Conservation (phyloP, 768 basidiomycete genomes). For the Rhizopogon vinicolor region DNA sequence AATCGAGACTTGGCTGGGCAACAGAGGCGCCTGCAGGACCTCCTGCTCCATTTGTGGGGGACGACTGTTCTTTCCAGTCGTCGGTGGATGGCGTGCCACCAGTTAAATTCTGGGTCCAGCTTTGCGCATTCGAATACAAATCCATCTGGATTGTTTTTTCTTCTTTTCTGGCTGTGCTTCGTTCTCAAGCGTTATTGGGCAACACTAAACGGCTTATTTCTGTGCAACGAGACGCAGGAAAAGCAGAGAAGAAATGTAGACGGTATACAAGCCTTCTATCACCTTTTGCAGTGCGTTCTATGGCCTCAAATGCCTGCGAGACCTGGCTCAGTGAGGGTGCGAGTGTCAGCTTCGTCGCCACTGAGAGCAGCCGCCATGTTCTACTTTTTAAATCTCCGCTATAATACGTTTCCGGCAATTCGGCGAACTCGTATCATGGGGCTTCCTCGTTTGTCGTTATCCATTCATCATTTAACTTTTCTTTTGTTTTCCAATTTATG, state of each 20-base stretch:
- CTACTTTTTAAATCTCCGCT: slow-evolving; percentile 21
- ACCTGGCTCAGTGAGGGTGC: slow-evolving; percentile 36
- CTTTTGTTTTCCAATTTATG: too few species aligned
- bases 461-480: too few species aligned
- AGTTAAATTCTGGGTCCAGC: slow-evolving; percentile 35
- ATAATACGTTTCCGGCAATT: slow-evolving; percentile 17
- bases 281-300: slow-evolving; percentile 33
- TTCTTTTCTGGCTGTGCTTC: slow-evolving; percentile 34
- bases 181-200: slow-evolving; percentile 39
- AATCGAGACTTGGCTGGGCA: slow-evolving; percentile 30
- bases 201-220: slow-evolving; percentile 43
- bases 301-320: slow-evolving; percentile 34
- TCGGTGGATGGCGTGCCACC: slow-evolving; percentile 25
- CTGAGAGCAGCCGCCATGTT: slow-evolving; percentile 17
- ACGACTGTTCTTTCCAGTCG: slow-evolving; percentile 36
- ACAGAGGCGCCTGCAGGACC: slow-evolving; percentile 22
- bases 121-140: slow-evolving; percentile 43
- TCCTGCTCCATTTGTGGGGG: slow-evolving; percentile 17
- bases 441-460: too few species aligned
- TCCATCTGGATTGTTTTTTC: slow-evolving; percentile 36
- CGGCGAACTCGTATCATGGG: slow-evolving; percentile 13
- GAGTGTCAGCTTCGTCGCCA: slow-evolving; percentile 33
- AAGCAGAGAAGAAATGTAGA: slow-evolving; percentile 32
- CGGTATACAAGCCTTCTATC: slow-evolving; percentile 34
- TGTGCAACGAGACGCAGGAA: slow-evolving; percentile 35